phyloP scores from a whole-genome alignment of 208 protist species.

The Porcisia hertigi region DNA sequence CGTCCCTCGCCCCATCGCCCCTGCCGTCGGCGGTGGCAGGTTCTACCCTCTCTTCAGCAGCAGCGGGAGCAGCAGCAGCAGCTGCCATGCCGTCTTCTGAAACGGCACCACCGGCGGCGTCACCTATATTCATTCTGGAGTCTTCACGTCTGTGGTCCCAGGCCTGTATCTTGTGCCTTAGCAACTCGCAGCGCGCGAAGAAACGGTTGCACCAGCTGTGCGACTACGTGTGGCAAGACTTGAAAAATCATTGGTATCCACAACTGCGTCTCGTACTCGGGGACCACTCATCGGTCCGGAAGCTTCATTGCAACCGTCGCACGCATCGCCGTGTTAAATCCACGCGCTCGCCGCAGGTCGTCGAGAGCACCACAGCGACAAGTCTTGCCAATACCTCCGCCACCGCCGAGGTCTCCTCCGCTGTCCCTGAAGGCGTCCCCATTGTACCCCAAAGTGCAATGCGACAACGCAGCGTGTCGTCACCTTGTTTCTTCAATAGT shows the following conservation, averaged over 20 bases:
- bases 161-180: constrained; percentile 7
- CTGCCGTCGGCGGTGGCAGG: neutral
- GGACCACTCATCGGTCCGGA: constrained; percentile 18
- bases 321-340: neutral
- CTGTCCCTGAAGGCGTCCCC: neutral
- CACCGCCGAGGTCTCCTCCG: neutral
- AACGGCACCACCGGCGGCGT: neutral
- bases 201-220: constrained; percentile 15
- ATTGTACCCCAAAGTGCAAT: too few species aligned
- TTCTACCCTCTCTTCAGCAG: constrained; percentile 2
- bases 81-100: neutral
- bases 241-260: constrained; percentile 39
- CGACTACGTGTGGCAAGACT: constrained; percentile 25
- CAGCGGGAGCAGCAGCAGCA: neutral
- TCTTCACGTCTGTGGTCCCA: constrained; percentile 11
- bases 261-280: constrained; percentile 38
- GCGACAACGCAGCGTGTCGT: constrained; percentile 15
- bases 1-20: neutral
- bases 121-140: neutral
- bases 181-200: constrained; percentile 11
- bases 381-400: neutral
- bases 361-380: neutral
- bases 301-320: neutral
- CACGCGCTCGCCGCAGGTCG: neutral
- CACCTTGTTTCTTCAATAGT: constrained; percentile 11